A percentile compares a stretch with the other conserved stretches of the same genome.
These are phyloP conservation scores for Hamamelis virginiana DNA, from an alignment of 164 flowering plant species.

Conservation along the genomic window DNA sequence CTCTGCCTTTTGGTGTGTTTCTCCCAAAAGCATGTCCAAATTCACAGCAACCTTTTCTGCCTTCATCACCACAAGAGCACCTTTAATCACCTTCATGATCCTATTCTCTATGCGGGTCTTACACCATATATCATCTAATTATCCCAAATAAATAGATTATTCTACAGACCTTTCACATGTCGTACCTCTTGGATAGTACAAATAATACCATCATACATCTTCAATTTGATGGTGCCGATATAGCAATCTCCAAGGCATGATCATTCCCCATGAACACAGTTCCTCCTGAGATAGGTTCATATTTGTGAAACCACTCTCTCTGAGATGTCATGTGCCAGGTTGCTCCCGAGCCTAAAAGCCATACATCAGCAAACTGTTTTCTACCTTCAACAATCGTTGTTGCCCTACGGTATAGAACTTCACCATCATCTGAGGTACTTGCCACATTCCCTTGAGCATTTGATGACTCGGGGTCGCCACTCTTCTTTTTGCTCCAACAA, in stretches of 20 bases:
- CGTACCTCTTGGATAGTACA: constrained; percentile 4
- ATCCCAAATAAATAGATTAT: constrained; percentile 7
- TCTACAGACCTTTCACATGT: constrained; percentile 10
- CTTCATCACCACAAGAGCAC: constrained; percentile 10
- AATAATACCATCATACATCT: constrained; percentile 12
- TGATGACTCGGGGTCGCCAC: no score
- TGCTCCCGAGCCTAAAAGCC: neutral
- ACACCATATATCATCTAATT: neutral
- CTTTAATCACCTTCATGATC: constrained; percentile 13
- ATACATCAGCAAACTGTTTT: no score
- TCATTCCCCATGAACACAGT: constrained; percentile 4
- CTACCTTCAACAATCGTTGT: no score
- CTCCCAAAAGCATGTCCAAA: no score
- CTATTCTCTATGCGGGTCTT: neutral
- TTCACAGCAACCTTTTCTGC: no score
- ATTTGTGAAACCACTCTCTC: constrained; percentile 7
- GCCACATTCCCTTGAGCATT: neutral
- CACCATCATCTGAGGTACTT: constrained; percentile 1
- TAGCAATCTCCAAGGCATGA: constrained; percentile 3
- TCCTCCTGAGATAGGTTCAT: constrained; percentile 1
- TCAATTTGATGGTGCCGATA: constrained; percentile 9
- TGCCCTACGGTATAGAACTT: no score
- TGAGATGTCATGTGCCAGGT: constrained; percentile 4
- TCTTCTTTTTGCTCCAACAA: no score
- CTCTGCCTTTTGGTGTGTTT: no score